Evolutionary conservation across 202 grass and related monocot genomes (phyloP).

Genomic region (Dendrocalamus latiflorus): DNA sequence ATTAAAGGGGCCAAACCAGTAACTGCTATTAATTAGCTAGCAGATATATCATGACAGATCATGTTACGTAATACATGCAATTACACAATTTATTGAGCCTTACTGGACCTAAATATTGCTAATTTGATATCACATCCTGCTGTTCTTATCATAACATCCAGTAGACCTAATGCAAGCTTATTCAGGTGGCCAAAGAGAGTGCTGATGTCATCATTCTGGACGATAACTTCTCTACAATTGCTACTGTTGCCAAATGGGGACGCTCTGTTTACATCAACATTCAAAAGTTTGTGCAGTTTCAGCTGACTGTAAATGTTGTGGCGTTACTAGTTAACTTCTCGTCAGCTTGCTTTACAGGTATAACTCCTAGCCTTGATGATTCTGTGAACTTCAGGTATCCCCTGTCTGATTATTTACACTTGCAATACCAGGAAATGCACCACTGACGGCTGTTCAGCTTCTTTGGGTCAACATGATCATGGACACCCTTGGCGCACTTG

Average conservation of each 20-base stretch:
- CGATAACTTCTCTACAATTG: too few relatives aligned
- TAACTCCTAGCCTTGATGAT: background rate
- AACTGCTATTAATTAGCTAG: background rate
- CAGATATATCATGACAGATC: background rate
- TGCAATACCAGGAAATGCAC: conserved; percentile 62
- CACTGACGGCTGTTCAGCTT: conserved; percentile 87
- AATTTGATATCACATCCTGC: too few relatives aligned
- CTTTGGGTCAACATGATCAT: conserved; percentile 99
- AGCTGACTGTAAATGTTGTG: conserved; percentile 92
- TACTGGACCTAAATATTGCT: too few relatives aligned
- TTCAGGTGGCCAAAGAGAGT: too few relatives aligned
- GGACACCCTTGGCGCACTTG: conserved; percentile 86
- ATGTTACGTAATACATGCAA: background rate
- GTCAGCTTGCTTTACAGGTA: conserved; percentile 89
- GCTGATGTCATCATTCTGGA: too few relatives aligned
- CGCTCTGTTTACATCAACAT: too few relatives aligned
- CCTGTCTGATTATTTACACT: conserved; percentile 34
- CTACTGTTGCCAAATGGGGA: too few relatives aligned
- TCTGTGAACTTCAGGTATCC: background rate
- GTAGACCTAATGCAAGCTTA: conserved; percentile 24
- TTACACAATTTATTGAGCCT: conserved; percentile 2
- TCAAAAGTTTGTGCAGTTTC: too few relatives aligned
- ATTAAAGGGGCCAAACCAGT: background rate
- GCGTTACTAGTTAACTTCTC: conserved; percentile 89
- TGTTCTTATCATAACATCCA: too few relatives aligned